Conservation (phyloP, 2,329 filamentous ascomycete genomes). For the Stemphylium vesicarium region DNA sequence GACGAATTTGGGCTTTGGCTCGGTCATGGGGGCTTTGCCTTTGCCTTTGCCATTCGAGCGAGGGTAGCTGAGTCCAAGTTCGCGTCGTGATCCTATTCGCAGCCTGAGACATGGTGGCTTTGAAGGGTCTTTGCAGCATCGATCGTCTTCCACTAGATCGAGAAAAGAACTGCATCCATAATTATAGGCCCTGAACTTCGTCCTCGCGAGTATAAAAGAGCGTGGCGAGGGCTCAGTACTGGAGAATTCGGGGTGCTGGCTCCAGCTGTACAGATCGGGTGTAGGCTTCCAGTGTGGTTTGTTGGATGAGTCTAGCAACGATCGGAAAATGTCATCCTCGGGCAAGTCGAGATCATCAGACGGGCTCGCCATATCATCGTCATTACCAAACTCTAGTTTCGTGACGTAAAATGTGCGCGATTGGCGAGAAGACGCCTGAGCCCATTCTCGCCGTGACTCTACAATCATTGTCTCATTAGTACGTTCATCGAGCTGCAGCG, state of each 20-base stretch:
- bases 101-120: conserved; percentile 55
- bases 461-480: conserved; percentile 66
- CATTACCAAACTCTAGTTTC: conserved; percentile 53
- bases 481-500: conserved; percentile 65
- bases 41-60: conserved; percentile 8
- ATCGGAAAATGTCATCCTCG: conserved; percentile 34
- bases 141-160: conserved; percentile 64
- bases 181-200: conserved; percentile 63
- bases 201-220: conserved; percentile 60
- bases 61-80: conserved; percentile 34
- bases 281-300: conserved; percentile 49
- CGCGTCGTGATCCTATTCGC: conserved; percentile 56
- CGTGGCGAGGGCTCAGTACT: conserved; percentile 52
- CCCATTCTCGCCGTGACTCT: conserved; percentile 74
- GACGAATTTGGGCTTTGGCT: conserved; percentile 4
- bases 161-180: conserved; percentile 61
- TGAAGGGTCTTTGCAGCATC: conserved; percentile 42
- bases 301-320: conserved; percentile 38
- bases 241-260: conserved; percentile 57
- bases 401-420: conserved; percentile 71
- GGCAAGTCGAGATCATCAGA: conserved; percentile 26
- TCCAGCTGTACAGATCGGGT: conserved; percentile 49
- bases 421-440: conserved; percentile 60
- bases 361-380: conserved; percentile 1
- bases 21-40: conserved; percentile 9